phyloP scores from a whole-genome alignment of 2,329 filamentous ascomycete species.

The Aspergillus cejpii region DNA sequence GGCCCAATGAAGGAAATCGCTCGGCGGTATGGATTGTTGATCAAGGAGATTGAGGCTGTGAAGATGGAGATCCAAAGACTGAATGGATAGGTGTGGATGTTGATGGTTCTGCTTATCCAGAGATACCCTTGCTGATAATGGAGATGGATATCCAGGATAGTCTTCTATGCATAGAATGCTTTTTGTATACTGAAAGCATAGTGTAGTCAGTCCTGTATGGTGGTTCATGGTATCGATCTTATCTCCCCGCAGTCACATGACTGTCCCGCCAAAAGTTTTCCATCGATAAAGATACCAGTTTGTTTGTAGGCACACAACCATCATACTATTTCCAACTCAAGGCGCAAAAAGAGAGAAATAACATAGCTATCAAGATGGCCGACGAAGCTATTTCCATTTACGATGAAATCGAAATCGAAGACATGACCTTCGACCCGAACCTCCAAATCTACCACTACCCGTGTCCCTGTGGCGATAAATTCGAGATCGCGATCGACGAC shows the following conservation, averaged over 20 bases:
- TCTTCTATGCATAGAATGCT: too few relatives aligned
- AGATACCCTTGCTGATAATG: constrained; percentile 6
- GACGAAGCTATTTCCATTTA: constrained; percentile 69
- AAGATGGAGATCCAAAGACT: constrained; percentile 26
- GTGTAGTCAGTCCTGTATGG: too few relatives aligned
- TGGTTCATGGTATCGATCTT: background rate
- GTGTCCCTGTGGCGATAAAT: constrained; percentile 93
- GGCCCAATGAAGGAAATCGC: constrained; percentile 34
- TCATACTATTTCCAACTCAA: too few relatives aligned
- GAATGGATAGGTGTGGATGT: constrained; percentile 5
- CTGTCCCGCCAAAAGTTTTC: constrained; percentile 22
- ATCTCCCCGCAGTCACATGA: constrained; percentile 26
- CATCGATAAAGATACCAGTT: constrained; percentile 5
- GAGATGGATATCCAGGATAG: background rate
- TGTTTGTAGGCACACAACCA: background rate
- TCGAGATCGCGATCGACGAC: constrained; percentile 81
- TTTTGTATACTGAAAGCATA: constrained; percentile 2
- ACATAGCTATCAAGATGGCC: constrained; percentile 45
- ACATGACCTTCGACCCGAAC: constrained; percentile 82
- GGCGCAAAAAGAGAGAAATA: background rate
- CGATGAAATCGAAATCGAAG: constrained; percentile 97
- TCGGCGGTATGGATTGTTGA: constrained; percentile 33
- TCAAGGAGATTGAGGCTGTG: constrained; percentile 32
- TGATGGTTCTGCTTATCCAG: background rate
- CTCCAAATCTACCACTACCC: constrained; percentile 92